Base-by-base conservation (phyloP, 495 filamentous ascomycete genomes). In the Xylaria venustula region DNA sequence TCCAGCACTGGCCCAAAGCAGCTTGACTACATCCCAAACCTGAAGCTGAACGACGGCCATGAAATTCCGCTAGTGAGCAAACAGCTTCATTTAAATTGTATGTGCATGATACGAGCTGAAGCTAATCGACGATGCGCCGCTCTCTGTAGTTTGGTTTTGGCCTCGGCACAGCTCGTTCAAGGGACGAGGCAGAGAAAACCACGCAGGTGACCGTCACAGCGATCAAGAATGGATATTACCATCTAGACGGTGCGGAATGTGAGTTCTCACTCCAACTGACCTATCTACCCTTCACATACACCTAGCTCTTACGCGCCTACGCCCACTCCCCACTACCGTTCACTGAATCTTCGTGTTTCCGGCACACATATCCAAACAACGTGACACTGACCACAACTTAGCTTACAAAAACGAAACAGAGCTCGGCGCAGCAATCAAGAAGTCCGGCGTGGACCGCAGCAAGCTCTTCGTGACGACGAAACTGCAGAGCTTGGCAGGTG, bases 391-490 rank as follows among this genome's bases (percentile, higher is more conserved):
- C 20, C 20, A 37, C 26, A 19, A 7, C 55, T 11, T 2, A 90
- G 88, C 82, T 54, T 94, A 96, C 76, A 82, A 85, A 63, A 96
- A 91, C 41, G 92, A 96, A 70, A 64, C 71, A 36, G 90, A 93
- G 66, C 75, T 93, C 26, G 92, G 92, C 37, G 67, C 78, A 14
- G 90, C 87, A 11, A 92, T 96, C 71, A 80, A 87, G 59, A 81
- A 88, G 65, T 81, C 85, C 64, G 81, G 81, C 25, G 69, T 92
- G 0, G 78, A 85, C 1, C 85, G 91, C 14, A 80, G 85, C 42
- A 80, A 89, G 61, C 79, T 95, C 44, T 94, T 85, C 76, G 78
- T 96, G 23, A 90, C 87, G 4, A 93, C 89, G 63, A 95, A 96
- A 65, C 78, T 80, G 20, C 83, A 77, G 64, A 86, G 80, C 51